Evolutionary conservation across 768 basidiomycete species (phyloP), one percentile per base, ranked within the genome.

Genomic region (Pholiota molesta): DNA sequence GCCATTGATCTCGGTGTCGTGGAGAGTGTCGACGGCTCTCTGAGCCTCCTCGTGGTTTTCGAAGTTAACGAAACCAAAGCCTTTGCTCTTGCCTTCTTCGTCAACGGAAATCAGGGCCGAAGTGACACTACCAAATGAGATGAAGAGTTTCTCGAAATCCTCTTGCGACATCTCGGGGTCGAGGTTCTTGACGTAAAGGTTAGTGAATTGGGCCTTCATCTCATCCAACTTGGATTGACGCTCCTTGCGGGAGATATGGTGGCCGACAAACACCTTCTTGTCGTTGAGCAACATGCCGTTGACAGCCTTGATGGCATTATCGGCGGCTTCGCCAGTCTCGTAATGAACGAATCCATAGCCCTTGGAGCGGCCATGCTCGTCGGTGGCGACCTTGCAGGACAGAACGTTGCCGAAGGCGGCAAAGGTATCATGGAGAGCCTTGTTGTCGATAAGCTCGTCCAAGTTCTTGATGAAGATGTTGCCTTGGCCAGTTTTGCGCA

Each of bases 401-500:
- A 99, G 80, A 68, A 99, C 97, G 70, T 97, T 96, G 62, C 97
- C 97, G 73, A 99, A 99, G 59, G 97, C 97, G 66, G 95, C 96
- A 73, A 99, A 99, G 55, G 97, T 99, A 75, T 99, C 97, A 74
- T 99, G 97, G 63, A 99, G 94, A 67, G 97, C 97, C 87, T 98
- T 98, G 85, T 99, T 98, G 80, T 99, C 97, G 68, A 98, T 98
- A 60, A 83, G 84, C 77, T 97, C 94, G 71, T 97, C 96, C 68
- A 99, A 80, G 80, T 99, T 99, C 83, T 99, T 99, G 81, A 99
- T 99, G 83, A 99, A 99, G 73, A 99, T 95, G 78, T 99, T 99
- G 77, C 97, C 97, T 81, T 98, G 95, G 66, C 95, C 95, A 66
- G 95, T 98, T 88, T 99, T 99, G 78, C 97, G 93, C 74, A 99